A percentile compares a stretch with the other conserved stretches of the same genome.
Evolutionary conservation across 2,329 filamentous ascomycete genomes (phyloP).

Genomic region (Fusarium ramigenum): DNA sequence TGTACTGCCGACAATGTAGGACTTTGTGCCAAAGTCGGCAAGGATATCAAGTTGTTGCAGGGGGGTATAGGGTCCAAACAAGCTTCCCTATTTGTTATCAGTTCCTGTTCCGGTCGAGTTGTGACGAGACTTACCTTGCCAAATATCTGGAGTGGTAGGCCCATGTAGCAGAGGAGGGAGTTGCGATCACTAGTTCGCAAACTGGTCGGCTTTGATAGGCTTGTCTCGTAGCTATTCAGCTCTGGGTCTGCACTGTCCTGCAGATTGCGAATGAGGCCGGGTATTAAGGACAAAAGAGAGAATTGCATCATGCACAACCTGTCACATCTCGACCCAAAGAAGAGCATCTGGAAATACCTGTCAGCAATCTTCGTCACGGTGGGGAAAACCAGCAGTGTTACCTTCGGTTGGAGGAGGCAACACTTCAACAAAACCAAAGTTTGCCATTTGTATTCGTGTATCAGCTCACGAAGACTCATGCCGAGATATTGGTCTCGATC

Average conservation of each 20-base stretch:
- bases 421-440: slow-evolving; percentile 94
- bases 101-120: background rate
- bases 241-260: slow-evolving; percentile 96
- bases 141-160: slow-evolving; percentile 92
- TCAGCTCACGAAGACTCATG: slow-evolving; percentile 86
- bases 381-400: slow-evolving; percentile 49
- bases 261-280: slow-evolving; percentile 88
- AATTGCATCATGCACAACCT: slow-evolving; percentile 98
- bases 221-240: slow-evolving; percentile 83
- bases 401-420: slow-evolving; percentile 92
- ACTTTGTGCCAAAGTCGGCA: slow-evolving; percentile 93
- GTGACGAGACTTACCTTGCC: slow-evolving; percentile 70
- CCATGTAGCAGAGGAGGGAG: slow-evolving; percentile 93
- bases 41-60: slow-evolving; percentile 94
- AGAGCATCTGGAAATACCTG: slow-evolving; percentile 78
- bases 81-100: slow-evolving; percentile 71
- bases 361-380: background rate
- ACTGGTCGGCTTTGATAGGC: slow-evolving; percentile 79
- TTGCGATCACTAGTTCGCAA: slow-evolving; percentile 90
- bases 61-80: slow-evolving; percentile 97
- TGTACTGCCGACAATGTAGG: slow-evolving; percentile 96
- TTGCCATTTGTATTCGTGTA: slow-evolving; percentile 95
- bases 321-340: slow-evolving; percentile 97
- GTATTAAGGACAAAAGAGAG: slow-evolving; percentile 93
- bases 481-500: slow-evolving; percentile 90